These are phyloP conservation scores for Rutstroemia sp. DNA, from an alignment of 2,329 filamentous ascomycete genomes.

Conservation along the genomic window DNA sequence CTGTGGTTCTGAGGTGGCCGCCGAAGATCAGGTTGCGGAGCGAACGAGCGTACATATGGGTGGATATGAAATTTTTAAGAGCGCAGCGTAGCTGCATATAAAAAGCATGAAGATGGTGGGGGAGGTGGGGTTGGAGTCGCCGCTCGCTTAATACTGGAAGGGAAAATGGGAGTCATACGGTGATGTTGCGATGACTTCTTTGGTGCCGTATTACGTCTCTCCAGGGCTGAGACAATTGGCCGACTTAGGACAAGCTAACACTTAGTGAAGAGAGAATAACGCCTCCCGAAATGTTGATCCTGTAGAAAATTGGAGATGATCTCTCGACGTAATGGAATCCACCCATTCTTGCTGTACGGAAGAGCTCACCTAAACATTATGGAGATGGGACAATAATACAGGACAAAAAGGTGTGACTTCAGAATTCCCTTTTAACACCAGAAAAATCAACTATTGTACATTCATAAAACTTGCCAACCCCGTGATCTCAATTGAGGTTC, in stretches of 20 bases:
- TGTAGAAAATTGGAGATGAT: not conserved
- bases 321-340: not conserved
- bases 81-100: not conserved
- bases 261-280: too few relatives aligned
- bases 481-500: not conserved
- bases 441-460: conserved; percentile 2
- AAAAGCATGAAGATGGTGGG: not conserved
- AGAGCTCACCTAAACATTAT: not conserved
- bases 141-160: not conserved
- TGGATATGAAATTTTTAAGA: not conserved
- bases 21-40: not conserved
- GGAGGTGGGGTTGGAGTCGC: not conserved
- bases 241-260: too few relatives aligned
- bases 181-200: too few relatives aligned
- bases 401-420: not conserved
- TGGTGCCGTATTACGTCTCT: too few relatives aligned
- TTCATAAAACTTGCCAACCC: not conserved
- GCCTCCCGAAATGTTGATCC: too few relatives aligned
- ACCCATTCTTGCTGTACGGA: not conserved
- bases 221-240: too few relatives aligned
- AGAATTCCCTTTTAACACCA: not conserved
- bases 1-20: not conserved
- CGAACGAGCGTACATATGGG: not conserved
- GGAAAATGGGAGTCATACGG: not conserved
- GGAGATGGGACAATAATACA: not conserved